Percentiles rank a stretch among this genome's conserved stretches.
Conservation (phyloP, 495 filamentous ascomycete genomes). For the Penicillium macrosclerotiorum region DNA sequence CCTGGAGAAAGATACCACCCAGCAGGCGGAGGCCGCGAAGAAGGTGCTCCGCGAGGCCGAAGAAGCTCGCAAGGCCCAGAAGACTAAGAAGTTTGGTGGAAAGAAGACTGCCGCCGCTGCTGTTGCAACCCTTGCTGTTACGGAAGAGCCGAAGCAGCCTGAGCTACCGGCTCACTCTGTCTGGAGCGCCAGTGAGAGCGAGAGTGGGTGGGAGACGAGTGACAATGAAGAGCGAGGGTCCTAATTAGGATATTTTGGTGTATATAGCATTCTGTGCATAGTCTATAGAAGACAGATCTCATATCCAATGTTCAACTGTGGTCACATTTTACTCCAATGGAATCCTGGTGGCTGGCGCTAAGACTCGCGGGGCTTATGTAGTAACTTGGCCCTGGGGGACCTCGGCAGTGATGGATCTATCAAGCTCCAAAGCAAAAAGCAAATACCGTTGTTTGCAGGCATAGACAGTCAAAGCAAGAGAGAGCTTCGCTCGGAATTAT, state of each 20-base stretch:
- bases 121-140: constrained; percentile 6
- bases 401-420: too few species aligned
- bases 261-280: neutral
- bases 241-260: neutral
- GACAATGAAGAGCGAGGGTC: constrained; percentile 16
- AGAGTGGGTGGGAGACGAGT: constrained; percentile 42
- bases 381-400: too few species aligned
- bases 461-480: too few species aligned
- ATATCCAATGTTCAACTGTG: too few species aligned
- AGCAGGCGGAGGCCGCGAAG: constrained; percentile 17
- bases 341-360: too few species aligned
- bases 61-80: constrained; percentile 22
- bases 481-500: too few species aligned
- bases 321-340: too few species aligned
- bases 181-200: constrained; percentile 46
- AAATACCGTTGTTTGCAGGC: too few species aligned
- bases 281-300: neutral
- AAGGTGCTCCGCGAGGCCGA: constrained; percentile 22
- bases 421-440: too few species aligned
- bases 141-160: neutral
- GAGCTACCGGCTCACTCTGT: constrained; percentile 17
- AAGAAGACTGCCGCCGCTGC: constrained; percentile 10
- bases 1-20: constrained; percentile 25
- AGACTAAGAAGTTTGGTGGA: constrained; percentile 24
- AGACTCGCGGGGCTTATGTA: too few species aligned